These are phyloP conservation scores for Cyberlindnera japonica DNA, from an alignment of 805 yeast species.

Conservation along the genomic window DNA sequence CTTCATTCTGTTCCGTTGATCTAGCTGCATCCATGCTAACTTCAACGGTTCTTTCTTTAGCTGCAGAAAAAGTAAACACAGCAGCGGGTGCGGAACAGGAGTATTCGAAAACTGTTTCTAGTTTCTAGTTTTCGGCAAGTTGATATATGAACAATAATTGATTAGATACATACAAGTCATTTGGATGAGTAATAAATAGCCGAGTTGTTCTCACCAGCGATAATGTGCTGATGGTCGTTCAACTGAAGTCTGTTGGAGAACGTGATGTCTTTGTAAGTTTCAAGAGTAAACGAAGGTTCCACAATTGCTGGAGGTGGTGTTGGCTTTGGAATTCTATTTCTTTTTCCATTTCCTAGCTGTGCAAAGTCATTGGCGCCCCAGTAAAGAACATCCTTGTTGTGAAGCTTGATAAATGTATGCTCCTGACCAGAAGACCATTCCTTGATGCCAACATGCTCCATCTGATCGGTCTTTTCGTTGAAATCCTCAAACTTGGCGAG, in stretches of 20 bases:
- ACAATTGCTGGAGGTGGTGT: conserved; percentile 48
- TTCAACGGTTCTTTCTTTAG: too few species aligned
- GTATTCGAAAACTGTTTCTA: too few species aligned
- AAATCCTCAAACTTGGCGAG: conserved; percentile 45
- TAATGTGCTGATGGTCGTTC: conserved; percentile 49
- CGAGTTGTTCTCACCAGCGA: conserved; percentile 58
- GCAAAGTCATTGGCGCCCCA: conserved; percentile 88
- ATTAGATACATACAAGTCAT: too few species aligned
- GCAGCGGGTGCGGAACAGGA: too few species aligned
- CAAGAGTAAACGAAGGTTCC: conserved; percentile 43
- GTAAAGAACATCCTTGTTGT: conserved; percentile 59
- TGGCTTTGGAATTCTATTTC: conserved; percentile 56
- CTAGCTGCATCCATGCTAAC: too few species aligned
- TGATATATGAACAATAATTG: too few species aligned
- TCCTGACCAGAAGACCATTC: conserved; percentile 59
- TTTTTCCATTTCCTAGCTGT: conserved; percentile 82
- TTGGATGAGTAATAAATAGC: conserved; percentile 55
- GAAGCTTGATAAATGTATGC: conserved; percentile 59
- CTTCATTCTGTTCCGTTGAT: too few species aligned
- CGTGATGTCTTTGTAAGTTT: conserved; percentile 31
- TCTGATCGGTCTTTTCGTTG: conserved; percentile 41
- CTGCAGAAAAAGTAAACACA: too few species aligned
- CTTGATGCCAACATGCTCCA: conserved; percentile 45
- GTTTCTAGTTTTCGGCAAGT: too few species aligned
- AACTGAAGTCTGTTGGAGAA: conserved; percentile 47